Evolutionary conservation across 495 filamentous ascomycete species (phyloP).

Genomic region (Physcia stellaris): DNA sequence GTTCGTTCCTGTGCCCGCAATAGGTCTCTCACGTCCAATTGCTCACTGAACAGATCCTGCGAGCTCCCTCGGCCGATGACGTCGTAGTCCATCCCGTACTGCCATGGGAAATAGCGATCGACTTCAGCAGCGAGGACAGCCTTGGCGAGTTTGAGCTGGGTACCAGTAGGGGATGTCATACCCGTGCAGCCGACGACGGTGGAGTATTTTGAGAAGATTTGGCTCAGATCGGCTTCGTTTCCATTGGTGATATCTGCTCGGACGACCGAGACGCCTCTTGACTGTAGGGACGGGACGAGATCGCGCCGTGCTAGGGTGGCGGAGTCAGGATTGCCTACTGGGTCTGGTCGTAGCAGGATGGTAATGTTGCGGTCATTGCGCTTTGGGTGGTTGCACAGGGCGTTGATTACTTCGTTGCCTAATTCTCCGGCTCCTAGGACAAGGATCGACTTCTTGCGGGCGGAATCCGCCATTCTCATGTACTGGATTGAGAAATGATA

Average conservation of each 20-base stretch:
- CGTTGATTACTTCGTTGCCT: conserved; percentile 36
- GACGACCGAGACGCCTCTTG: conserved; percentile 25
- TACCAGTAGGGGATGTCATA: conserved; percentile 35
- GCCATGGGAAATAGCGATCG: conserved; percentile 44
- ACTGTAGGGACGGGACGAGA: conserved; percentile 20
- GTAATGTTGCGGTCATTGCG: conserved; percentile 6
- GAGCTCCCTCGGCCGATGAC: conserved; percentile 37
- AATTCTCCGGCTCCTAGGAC: conserved; percentile 50
- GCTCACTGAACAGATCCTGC: conserved; percentile 48
- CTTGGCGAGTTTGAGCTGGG: conserved; percentile 33
- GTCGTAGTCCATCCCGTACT: conserved; percentile 55
- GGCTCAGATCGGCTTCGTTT: conserved; percentile 24
- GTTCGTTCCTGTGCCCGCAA: conserved; percentile 33
- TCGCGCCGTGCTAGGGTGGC: conserved; percentile 31
- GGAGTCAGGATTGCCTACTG: conserved; percentile 37
- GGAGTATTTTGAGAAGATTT: conserved; percentile 32
- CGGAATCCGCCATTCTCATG: too few species aligned
- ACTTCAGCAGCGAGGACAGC: conserved; percentile 35
- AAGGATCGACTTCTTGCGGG: too few species aligned
- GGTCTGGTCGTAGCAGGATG: conserved; percentile 12
- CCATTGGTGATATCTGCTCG: conserved; percentile 32
- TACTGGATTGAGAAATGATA: background rate
- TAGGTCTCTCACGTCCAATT: conserved; percentile 39
- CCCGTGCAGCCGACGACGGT: conserved; percentile 42
- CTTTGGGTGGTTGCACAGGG: conserved; percentile 32